Evolutionary conservation across 2,329 filamentous ascomycete species (phyloP).

Genomic region (Colletotrichum spaethianum): DNA sequence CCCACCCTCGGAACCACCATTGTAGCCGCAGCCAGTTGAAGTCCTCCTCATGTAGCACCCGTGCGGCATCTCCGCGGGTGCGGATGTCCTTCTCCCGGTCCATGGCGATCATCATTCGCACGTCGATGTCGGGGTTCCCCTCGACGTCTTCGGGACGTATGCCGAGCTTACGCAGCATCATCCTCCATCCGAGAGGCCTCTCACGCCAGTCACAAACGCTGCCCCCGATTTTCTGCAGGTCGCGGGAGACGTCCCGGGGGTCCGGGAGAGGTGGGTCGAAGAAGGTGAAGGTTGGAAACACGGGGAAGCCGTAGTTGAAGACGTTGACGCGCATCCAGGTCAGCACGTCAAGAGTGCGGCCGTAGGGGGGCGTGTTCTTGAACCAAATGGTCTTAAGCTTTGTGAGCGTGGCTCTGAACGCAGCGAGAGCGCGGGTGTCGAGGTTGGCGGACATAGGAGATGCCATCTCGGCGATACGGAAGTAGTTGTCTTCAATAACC

Average conservation of each 20-base stretch:
- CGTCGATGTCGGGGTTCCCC: not conserved
- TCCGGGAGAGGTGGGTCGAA: slow-evolving; percentile 21
- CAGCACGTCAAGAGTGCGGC: slow-evolving; percentile 24
- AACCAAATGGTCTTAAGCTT: slow-evolving; percentile 33
- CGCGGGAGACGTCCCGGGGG: slow-evolving; percentile 9
- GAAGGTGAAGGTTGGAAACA: slow-evolving; percentile 26
- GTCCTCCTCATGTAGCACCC: slow-evolving; percentile 28
- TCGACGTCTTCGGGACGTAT: slow-evolving; percentile 15
- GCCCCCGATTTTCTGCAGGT: slow-evolving; percentile 3
- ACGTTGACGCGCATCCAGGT: not conserved
- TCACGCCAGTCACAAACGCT: not conserved
- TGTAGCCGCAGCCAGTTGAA: slow-evolving; percentile 30
- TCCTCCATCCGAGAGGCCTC: slow-evolving; percentile 5
- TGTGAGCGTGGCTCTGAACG: not conserved
- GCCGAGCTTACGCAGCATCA: slow-evolving; percentile 1
- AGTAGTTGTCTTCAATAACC: slow-evolving; percentile 1
- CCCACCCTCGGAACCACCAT: slow-evolving; percentile 37
- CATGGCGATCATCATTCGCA: slow-evolving; percentile 29
- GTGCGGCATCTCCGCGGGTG: slow-evolving; percentile 19
- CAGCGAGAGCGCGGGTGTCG: slow-evolving; percentile 1
- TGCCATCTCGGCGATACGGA: not conserved
- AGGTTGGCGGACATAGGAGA: not conserved
- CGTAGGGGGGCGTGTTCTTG: not conserved
- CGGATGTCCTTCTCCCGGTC: not conserved
- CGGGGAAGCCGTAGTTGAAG: slow-evolving; percentile 34